Percentiles rank a stretch among this genome's conserved stretches.
phyloP scores from a whole-genome alignment of 768 basidiomycete species.

The Wakefieldia striispora region DNA sequence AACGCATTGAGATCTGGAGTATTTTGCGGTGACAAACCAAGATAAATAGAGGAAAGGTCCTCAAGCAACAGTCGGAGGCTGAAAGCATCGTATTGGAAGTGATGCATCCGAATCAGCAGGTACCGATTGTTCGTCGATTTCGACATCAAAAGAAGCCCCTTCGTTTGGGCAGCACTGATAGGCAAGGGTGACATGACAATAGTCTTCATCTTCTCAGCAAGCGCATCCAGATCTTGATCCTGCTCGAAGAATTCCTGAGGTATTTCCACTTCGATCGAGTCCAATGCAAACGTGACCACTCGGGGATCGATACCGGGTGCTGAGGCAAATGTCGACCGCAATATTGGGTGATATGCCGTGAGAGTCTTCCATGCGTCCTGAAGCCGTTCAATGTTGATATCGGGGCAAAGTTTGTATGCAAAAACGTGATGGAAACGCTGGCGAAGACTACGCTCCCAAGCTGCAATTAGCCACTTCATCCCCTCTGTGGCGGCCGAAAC shows the following conservation, averaged over 20 bases:
- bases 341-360: slow-evolving; percentile 35
- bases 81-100: slow-evolving; percentile 53
- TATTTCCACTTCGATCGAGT: slow-evolving; percentile 3
- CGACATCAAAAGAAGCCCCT: slow-evolving; percentile 18
- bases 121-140: slow-evolving; percentile 11
- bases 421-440: slow-evolving; percentile 45
- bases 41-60: slow-evolving; percentile 39
- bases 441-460: slow-evolving; percentile 42
- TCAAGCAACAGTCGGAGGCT: slow-evolving; percentile 40
- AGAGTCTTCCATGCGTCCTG: slow-evolving; percentile 38
- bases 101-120: slow-evolving; percentile 39
- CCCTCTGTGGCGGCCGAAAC: slow-evolving; percentile 27
- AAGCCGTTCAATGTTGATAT: slow-evolving; percentile 31
- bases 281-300: slow-evolving; percentile 24
- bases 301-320: slow-evolving; percentile 16
- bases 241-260: slow-evolving; percentile 11
- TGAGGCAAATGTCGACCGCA: slow-evolving; percentile 43
- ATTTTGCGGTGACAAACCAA: slow-evolving; percentile 20
- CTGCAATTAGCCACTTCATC: slow-evolving; percentile 39
- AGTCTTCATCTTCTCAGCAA: slow-evolving; percentile 21
- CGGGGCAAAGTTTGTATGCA: slow-evolving; percentile 34
- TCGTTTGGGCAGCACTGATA: slow-evolving; percentile 17
- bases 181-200: slow-evolving; percentile 23
- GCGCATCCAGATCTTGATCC: slow-evolving; percentile 1
- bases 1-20: slow-evolving; percentile 30